These are phyloP conservation scores for Chlamydomonas incerta DNA, from an alignment of 139 green algal genomes.

Conservation along the genomic window DNA sequence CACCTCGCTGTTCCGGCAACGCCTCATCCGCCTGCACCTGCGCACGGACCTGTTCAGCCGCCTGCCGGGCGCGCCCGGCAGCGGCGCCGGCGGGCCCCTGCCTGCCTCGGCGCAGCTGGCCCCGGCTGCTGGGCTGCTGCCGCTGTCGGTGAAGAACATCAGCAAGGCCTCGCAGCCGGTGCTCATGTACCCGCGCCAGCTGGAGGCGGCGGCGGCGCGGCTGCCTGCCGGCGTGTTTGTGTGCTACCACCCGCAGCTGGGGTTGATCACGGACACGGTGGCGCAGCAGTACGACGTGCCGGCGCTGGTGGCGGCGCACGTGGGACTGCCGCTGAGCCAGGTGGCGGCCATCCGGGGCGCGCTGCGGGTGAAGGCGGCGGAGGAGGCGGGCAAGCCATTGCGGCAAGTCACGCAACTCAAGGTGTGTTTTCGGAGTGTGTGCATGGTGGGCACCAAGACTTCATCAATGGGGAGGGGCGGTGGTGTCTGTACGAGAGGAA, in stretches of 20 bases:
- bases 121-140: slow-evolving; percentile 24
- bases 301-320: slow-evolving; percentile 45
- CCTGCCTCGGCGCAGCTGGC: slow-evolving; percentile 13
- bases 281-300: slow-evolving; percentile 35
- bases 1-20: slow-evolving; percentile 18
- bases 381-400: slow-evolving; percentile 29
- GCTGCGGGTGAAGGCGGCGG: slow-evolving; percentile 9
- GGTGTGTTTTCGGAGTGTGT: no score
- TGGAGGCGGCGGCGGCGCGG: not conserved
- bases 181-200: slow-evolving; percentile 19
- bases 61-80: not conserved
- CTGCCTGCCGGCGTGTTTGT: slow-evolving; percentile 38
- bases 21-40: slow-evolving; percentile 40
- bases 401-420: slow-evolving; percentile 31
- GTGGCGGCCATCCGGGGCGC: slow-evolving; percentile 33
- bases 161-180: slow-evolving; percentile 39
- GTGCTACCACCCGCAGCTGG: slow-evolving; percentile 48
- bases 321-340: slow-evolving; percentile 42
- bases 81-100: not conserved
- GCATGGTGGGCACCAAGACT: no score
- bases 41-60: slow-evolving; percentile 37
- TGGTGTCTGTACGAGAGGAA: no score
- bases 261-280: slow-evolving; percentile 6
- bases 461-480: no score
- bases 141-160: slow-evolving; percentile 38